Base-by-base conservation (phyloP, 2,329 filamentous ascomycete genomes). In the Epichloe glyceriae region DNA sequence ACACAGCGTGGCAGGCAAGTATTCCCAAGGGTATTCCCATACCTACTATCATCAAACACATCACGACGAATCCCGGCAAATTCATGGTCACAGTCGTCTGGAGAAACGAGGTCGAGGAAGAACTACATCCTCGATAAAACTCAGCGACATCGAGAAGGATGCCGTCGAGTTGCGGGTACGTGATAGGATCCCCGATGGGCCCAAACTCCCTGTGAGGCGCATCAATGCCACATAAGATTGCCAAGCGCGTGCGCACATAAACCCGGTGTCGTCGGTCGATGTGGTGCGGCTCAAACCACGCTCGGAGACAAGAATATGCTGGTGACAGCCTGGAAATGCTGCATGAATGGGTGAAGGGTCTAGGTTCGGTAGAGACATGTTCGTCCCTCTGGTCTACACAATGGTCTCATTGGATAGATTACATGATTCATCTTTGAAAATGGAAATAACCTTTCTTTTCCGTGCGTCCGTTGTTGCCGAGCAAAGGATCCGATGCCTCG, bases 1-100 rank as follows among this genome's bases (percentile, higher is more conserved):
- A 35, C 47, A 43, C 26, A n/a, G 14, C 12, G 26, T 49, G 47
- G 47, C 26, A n/a, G 30, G 47, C 47, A 11, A 43, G 39, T 33
- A 43, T 49, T 15, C n/a, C 15, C 8, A 49, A 37, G 19, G 15
- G n/a, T 2, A 8, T 14, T 12, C 2, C 26, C 14, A 34, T 42
- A 10, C 17, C 47, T 1, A 19, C 7, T 3, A 14, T 49, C 10
- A 49, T 49, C 20, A 50, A 34, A 17, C 22, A 41, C 48, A 44
- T 50, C 34, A 50, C 48, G 12, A 3, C 41, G 4, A 50, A 50
- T 10, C 48, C 48, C 14, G 41, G 1, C 4, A 50, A 50, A 14
- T 50, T 17, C 48, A 45, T 44, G 40, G 22, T 50, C 20, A 45
- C 42, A 3, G 48, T 45, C 10, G 20, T 50, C 12, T 44, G 48